Percentiles rank a stretch among this genome's conserved stretches.
Conservation (phyloP, 805 yeast species). For the Starmera dryadoides region DNA sequence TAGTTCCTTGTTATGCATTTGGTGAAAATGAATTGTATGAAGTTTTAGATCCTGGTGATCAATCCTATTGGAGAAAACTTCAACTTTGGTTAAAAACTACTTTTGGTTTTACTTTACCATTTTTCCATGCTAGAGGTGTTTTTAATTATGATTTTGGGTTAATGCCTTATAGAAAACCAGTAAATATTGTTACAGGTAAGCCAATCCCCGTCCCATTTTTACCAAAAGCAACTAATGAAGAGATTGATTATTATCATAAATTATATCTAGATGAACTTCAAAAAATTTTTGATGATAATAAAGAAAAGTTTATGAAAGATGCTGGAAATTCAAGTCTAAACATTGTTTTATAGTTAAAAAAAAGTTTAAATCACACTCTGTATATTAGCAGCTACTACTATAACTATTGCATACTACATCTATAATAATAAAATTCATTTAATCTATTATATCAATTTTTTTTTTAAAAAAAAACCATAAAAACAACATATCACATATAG, state of each 20-base stretch:
- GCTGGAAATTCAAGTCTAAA: background rate
- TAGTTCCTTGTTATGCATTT: slow-evolving; percentile 87
- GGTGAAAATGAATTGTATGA: slow-evolving; percentile 76
- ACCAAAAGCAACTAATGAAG: slow-evolving; percentile 36
- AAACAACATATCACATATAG: no score
- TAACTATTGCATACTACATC: no score
- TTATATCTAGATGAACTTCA: slow-evolving; percentile 59
- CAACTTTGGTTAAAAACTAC: slow-evolving; percentile 68
- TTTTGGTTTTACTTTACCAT: slow-evolving; percentile 82
- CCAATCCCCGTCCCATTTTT: slow-evolving; percentile 55
- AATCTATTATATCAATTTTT: no score
- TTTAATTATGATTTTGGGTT: slow-evolving; percentile 91
- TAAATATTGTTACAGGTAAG: slow-evolving; percentile 66
- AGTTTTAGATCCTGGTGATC: slow-evolving; percentile 35
- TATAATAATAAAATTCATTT: no score
- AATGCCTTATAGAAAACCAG: slow-evolving; percentile 76
- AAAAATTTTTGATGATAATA: slow-evolving; percentile 61
- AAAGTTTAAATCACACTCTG: no score
- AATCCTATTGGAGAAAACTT: slow-evolving; percentile 42
- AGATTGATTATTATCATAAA: slow-evolving; percentile 64
- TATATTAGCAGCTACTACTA: no score
- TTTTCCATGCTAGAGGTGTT: slow-evolving; percentile 86
- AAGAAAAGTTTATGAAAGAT: slow-evolving; percentile 33
- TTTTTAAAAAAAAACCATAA: no score
- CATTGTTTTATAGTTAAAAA: no score